Evolutionary conservation across 139 green algal species (phyloP).

Genomic region (Pseudopediastrum boryanum): DNA sequence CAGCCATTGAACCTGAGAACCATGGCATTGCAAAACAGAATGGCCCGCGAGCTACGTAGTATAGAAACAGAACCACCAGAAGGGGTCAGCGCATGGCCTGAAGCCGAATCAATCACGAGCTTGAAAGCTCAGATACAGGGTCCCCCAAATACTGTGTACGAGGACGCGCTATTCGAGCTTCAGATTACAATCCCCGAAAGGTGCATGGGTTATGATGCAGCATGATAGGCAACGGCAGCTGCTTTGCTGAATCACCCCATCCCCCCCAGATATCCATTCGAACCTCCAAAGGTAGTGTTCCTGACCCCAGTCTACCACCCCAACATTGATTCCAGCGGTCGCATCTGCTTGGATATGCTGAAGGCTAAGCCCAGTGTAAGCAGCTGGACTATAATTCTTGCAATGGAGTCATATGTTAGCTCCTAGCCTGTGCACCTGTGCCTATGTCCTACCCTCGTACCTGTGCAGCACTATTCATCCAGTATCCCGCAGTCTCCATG

Average conservation of each 20-base stretch:
- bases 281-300: slow-evolving; percentile 69
- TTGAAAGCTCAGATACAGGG: slow-evolving; percentile 52
- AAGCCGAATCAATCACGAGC: slow-evolving; percentile 34
- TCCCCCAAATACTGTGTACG: slow-evolving; percentile 56
- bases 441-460: too few relatives aligned
- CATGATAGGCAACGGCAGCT: not conserved
- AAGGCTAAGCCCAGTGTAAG: slow-evolving; percentile 70
- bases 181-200: slow-evolving; percentile 52
- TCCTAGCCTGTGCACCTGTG: too few relatives aligned
- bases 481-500: too few relatives aligned
- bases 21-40: slow-evolving; percentile 20
- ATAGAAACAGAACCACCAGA: slow-evolving; percentile 50
- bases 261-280: slow-evolving; percentile 62
- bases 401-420: not conserved
- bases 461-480: too few relatives aligned
- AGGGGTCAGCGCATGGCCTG: slow-evolving; percentile 47
- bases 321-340: slow-evolving; percentile 70
- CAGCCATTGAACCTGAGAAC: too few relatives aligned
- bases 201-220: slow-evolving; percentile 38
- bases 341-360: slow-evolving; percentile 69
- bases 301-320: slow-evolving; percentile 75
- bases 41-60: slow-evolving; percentile 51
- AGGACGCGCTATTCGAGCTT: slow-evolving; percentile 58
- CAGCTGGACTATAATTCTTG: not conserved
- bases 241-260: not conserved